These are phyloP conservation scores for Cladosporium sphaerospermum DNA, from an alignment of 2,329 filamentous ascomycete genomes.

Conservation along the genomic window DNA sequence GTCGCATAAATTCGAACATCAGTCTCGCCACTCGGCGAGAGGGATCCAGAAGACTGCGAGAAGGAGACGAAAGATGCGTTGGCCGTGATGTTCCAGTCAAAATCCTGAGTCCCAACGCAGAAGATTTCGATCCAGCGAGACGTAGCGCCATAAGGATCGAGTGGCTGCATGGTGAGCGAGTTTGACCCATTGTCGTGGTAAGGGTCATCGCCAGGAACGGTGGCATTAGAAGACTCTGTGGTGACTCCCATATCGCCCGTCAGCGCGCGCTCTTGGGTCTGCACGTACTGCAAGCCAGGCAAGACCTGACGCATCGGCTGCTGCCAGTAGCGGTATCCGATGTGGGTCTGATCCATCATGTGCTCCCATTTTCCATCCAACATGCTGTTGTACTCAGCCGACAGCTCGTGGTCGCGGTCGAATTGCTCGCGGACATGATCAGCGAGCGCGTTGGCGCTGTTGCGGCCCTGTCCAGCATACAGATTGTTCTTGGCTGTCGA, in stretches of 20 bases:
- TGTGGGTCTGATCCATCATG: slow-evolving; percentile 47
- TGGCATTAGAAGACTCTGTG: slow-evolving; percentile 60
- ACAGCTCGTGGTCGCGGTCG: slow-evolving; percentile 52
- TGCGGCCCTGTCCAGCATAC: slow-evolving; percentile 52
- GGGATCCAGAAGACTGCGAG: slow-evolving; percentile 44
- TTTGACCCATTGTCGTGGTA: slow-evolving; percentile 51
- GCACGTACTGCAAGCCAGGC: slow-evolving; percentile 55
- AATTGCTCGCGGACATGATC: slow-evolving; percentile 49
- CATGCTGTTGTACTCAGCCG: slow-evolving; percentile 51
- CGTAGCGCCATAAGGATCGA: slow-evolving; percentile 53
- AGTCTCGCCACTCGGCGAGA: slow-evolving; percentile 40
- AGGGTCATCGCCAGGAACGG: slow-evolving; percentile 60
- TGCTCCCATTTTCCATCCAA: slow-evolving; percentile 56
- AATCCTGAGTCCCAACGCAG: slow-evolving; percentile 49
- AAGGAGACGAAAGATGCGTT: slow-evolving; percentile 47
- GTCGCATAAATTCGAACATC: slow-evolving; percentile 51
- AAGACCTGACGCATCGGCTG: slow-evolving; percentile 66
- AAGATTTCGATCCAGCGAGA: slow-evolving; percentile 59
- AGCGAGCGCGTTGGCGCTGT: slow-evolving; percentile 50
- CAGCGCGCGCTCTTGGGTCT: slow-evolving; percentile 51
- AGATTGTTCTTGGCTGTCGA: slow-evolving; percentile 48
- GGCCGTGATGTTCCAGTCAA: slow-evolving; percentile 48
- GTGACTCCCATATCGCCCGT: slow-evolving; percentile 58
- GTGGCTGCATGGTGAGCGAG: slow-evolving; percentile 48
- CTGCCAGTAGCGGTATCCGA: slow-evolving; percentile 53